These are phyloP conservation scores for Cyberlindnera xishuangbannaensis DNA, from an alignment of 805 yeast species.

Conservation along the genomic window DNA sequence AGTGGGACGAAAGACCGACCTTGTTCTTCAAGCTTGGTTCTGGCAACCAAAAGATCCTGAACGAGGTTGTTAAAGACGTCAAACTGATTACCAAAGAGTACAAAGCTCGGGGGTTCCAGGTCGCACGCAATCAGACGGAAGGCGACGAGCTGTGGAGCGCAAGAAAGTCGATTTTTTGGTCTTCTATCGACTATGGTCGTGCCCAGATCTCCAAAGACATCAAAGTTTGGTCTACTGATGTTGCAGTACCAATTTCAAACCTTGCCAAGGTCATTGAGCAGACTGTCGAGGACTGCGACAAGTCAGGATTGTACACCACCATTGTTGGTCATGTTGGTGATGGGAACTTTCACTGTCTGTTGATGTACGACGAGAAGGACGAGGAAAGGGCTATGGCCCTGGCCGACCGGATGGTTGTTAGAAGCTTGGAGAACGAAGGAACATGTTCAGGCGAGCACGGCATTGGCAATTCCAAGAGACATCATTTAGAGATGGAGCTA, in stretches of 20 bases:
- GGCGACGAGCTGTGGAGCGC: constrained; percentile 69
- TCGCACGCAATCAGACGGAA: constrained; percentile 53
- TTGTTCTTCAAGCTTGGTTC: constrained; percentile 61
- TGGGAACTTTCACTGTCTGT: constrained; percentile 71
- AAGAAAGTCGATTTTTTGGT: constrained; percentile 66
- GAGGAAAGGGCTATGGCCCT: constrained; percentile 40
- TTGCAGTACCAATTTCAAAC: constrained; percentile 71
- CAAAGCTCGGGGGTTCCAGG: constrained; percentile 47
- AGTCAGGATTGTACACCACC: constrained; percentile 48
- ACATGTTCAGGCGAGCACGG: constrained; percentile 89
- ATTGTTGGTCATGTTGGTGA: constrained; percentile 81
- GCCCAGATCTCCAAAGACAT: constrained; percentile 38
- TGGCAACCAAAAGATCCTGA: constrained; percentile 31
- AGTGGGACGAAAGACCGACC: constrained; percentile 55
- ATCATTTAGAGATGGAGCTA: constrained; percentile 52
- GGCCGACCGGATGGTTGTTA: constrained; percentile 55
- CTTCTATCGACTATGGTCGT: constrained; percentile 60
- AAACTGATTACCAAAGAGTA: constrained; percentile 43
- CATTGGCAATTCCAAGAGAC: constrained; percentile 69
- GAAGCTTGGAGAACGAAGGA: constrained; percentile 67
- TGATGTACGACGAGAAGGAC: constrained; percentile 52
- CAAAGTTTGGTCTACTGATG: constrained; percentile 69
- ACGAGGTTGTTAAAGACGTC: constrained; percentile 42
- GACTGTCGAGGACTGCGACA: constrained; percentile 53
- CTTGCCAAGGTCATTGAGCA: constrained; percentile 56